These are phyloP conservation scores for Phaeotremella skinneri DNA, from an alignment of 768 basidiomycete species.

Conservation along the genomic window DNA sequence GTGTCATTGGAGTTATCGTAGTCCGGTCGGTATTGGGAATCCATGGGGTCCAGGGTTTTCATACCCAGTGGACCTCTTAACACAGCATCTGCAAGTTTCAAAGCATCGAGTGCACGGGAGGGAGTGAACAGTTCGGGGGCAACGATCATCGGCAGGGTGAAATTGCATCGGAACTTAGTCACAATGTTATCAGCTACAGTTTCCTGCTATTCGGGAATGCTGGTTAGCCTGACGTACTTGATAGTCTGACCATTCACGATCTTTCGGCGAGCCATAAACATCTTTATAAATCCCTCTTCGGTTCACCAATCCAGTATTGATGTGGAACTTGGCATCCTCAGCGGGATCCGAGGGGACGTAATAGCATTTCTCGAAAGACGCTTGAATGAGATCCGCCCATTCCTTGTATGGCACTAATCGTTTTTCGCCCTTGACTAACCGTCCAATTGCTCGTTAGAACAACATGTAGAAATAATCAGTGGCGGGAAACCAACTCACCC, in stretches of 20 bases:
- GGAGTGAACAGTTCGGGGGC: constrained; percentile 91
- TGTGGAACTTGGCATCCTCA: constrained; percentile 68
- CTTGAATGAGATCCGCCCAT: constrained; percentile 81
- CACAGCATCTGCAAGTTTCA: constrained; percentile 74
- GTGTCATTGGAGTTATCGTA: constrained; percentile 96
- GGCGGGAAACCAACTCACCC: constrained; percentile 57
- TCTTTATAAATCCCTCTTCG: constrained; percentile 98
- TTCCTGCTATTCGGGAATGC: background rate
- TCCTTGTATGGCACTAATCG: constrained; percentile 79
- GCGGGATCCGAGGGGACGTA: constrained; percentile 80
- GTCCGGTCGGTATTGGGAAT: constrained; percentile 81
- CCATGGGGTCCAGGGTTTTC: constrained; percentile 87
- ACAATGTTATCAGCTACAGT: background rate
- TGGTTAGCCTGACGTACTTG: constrained; percentile 55
- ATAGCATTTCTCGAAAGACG: constrained; percentile 84
- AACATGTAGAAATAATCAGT: constrained; percentile 6
- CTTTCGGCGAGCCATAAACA: constrained; percentile 81
- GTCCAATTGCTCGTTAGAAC: constrained; percentile 4
- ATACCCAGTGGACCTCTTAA: constrained; percentile 89
- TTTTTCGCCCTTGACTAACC: constrained; percentile 66
- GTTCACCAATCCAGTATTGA: constrained; percentile 71
- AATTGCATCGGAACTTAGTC: constrained; percentile 72
- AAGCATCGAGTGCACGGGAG: constrained; percentile 71
- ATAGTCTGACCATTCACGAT: constrained; percentile 94
- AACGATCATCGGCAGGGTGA: constrained; percentile 93